Evolutionary conservation across 495 filamentous ascomycete species (phyloP), one percentile per base, ranked within the genome.

Genomic region (Oleoguttula mirabilis): DNA sequence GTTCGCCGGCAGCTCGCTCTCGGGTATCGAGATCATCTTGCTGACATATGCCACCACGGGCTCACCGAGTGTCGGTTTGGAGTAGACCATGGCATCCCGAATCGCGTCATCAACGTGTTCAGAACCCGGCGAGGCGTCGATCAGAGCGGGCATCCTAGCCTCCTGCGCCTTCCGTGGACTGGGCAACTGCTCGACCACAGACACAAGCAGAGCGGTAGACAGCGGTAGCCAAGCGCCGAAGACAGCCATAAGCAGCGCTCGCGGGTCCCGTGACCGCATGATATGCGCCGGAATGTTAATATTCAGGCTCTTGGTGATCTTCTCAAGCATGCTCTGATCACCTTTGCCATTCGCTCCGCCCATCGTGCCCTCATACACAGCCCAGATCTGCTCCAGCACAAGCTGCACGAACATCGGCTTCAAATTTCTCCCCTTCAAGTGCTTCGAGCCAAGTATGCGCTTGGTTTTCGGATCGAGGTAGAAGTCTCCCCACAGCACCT

Each of bases 381-480:
- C 88, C 90, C 90, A 99, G 30, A 99, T 81, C 45, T 84, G 92
- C 34, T 94, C 88, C 43, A 99, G 70, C 4, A 99, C 92, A 38
- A 99, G 66, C 58, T 96, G 88, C 21, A 96, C 90, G 62, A 99
- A 99, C 76, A 96, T 88, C 0, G 92, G 90, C 60, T 95, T 99
- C 40, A 99, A 63, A 22, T 75, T 69, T 14, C 90, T 67, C 11
- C 90, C 90, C 55, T 92, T 96, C 27, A 99, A 69, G 67, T 96
- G 92, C 65, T 93, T 96, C 34, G 77, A 74, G 1, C 77, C 81
- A 3, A 99, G 66, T 4, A 99, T 83, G 52, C 90, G 76, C 60
- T 90, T 99, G 3, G 88, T 93, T 64, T 96, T 99, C 2, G 90
- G 87, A 52, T 99, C 90, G 19, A 99, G 66, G 60, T 95, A 96